Conservation (phyloP, 2,329 filamentous ascomycete genomes). For the Aschersonia sp. region DNA sequence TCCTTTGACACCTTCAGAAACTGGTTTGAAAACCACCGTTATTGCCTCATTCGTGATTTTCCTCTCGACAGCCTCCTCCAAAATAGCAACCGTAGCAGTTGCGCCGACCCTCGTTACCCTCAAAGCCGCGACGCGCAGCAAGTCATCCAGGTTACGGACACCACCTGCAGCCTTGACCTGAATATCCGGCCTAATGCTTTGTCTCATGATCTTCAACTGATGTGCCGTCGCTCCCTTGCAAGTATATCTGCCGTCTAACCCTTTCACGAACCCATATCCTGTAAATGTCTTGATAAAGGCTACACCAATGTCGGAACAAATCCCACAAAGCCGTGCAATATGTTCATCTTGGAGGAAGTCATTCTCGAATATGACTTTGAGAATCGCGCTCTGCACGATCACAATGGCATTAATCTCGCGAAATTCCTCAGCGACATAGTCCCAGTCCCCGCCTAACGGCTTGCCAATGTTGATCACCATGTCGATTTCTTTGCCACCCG, state of each 20-base stretch:
- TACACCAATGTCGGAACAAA: slow-evolving; percentile 25
- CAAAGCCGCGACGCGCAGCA: slow-evolving; percentile 13
- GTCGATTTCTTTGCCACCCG: slow-evolving; percentile 40
- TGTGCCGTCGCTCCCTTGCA: no score
- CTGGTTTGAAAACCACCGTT: no score
- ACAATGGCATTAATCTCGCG: slow-evolving; percentile 32
- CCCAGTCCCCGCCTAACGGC: slow-evolving; percentile 34
- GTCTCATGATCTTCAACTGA: no score
- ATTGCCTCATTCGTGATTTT: slow-evolving; percentile 20
- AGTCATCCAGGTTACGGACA: no score
- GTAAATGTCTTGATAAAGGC: no score
- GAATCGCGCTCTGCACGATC: slow-evolving; percentile 19
- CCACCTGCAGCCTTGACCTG: no score
- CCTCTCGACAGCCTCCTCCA: slow-evolving; percentile 36
- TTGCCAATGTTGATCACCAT: slow-evolving; percentile 49
- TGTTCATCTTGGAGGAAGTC: slow-evolving; percentile 36
- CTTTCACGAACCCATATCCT: no score
- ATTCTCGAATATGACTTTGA: slow-evolving; percentile 51
- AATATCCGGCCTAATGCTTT: no score
- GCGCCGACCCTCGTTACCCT: slow-evolving; percentile 42
- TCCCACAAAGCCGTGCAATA: slow-evolving; percentile 36
- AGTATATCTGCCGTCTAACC: no score
- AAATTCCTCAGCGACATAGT: slow-evolving; percentile 39
- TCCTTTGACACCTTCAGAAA: no score
- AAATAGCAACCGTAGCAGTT: slow-evolving; percentile 36